Percentiles rank a stretch among this genome's conserved stretches.
phyloP scores from a whole-genome alignment of 139 green algal species.

The Chlorella sp. region DNA sequence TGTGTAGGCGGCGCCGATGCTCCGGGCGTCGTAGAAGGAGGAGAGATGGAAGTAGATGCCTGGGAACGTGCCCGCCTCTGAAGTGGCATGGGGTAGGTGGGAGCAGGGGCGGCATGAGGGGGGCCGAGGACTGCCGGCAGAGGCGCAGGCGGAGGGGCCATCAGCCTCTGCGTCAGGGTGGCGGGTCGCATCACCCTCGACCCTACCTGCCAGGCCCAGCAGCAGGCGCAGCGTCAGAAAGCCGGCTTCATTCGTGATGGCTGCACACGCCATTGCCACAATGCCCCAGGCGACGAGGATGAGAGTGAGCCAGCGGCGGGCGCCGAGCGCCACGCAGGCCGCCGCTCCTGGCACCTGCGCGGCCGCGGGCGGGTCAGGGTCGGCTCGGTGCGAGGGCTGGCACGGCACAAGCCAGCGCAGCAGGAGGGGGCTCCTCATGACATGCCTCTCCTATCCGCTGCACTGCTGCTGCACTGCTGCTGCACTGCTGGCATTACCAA shows the following conservation, averaged over 20 bases:
- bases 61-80: too few relatives aligned
- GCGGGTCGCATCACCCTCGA: not conserved
- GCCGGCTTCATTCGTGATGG: slow-evolving; percentile 24
- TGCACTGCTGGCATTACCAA: too few relatives aligned
- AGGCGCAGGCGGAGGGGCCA: not conserved
- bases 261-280: slow-evolving; percentile 44
- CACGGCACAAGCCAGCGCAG: too few relatives aligned
- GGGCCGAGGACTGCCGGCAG: not conserved
- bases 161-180: not conserved
- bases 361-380: too few relatives aligned
- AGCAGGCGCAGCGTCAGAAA: slow-evolving; percentile 48
- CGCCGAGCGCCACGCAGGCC: slow-evolving; percentile 42
- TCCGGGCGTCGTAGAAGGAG: slow-evolving; percentile 21
- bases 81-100: too few relatives aligned
- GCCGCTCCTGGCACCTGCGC: slow-evolving; percentile 30
- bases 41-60: slow-evolving; percentile 31
- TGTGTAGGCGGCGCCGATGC: slow-evolving; percentile 26
- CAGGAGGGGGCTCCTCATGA: too few relatives aligned
- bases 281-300: slow-evolving; percentile 51
- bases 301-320: slow-evolving; percentile 41
- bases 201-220: slow-evolving; percentile 24
- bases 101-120: not conserved
- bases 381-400: too few relatives aligned
- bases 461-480: too few relatives aligned
- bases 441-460: too few relatives aligned